Evolutionary conservation across 106 monocot species (phyloP), one percentile per base, ranked within the genome.

Genomic region (Dendrobium huoshanense): DNA sequence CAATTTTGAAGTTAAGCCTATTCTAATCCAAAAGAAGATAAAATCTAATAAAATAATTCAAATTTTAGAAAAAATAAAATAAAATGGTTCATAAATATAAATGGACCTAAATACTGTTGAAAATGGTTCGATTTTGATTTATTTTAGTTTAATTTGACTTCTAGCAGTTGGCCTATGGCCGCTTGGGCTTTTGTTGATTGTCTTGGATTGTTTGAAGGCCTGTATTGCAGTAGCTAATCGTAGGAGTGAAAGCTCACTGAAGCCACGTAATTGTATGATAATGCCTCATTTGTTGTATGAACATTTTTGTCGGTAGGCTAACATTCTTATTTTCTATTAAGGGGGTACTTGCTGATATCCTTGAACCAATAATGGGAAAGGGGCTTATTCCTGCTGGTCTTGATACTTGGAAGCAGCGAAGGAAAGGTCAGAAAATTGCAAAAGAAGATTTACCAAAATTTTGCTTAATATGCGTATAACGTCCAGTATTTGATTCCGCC

Each of bases 341-440:
- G 99, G 99, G 99, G 77, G 95, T 99, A 74, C 99, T 99, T 86
- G 92, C 99, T 84, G 99, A 99, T 82, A 99, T 95, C 59, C 77
- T 99, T 81, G 94, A 99, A 85, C 99, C 99, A 55, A 99, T 99
- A 82, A 99, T 99, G 99, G 98, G 99, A 73, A 99, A 99, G 81
- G 99, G 99, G 61, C 95, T 99, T 65, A 99, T 99, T 83, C 99
- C 99, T 86, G 99, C 99, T 64, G 99, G 95, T 87, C 84, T 95
- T 80, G 95, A 90, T 58, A 99, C 95, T 27, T 99, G 99, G 99
- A 99, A 95, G 82, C 90, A 86, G 75, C 83, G 93, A 58, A 91
- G 99, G 84, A 99, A 79, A 95, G 99, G 99, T 99, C 78, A 67
- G 88, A 80, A 85, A 56, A 16, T n/a, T 83, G 19, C 22, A 73